phyloP scores from a whole-genome alignment of 352 stramenopile species.

The Phytophthora europaea region DNA sequence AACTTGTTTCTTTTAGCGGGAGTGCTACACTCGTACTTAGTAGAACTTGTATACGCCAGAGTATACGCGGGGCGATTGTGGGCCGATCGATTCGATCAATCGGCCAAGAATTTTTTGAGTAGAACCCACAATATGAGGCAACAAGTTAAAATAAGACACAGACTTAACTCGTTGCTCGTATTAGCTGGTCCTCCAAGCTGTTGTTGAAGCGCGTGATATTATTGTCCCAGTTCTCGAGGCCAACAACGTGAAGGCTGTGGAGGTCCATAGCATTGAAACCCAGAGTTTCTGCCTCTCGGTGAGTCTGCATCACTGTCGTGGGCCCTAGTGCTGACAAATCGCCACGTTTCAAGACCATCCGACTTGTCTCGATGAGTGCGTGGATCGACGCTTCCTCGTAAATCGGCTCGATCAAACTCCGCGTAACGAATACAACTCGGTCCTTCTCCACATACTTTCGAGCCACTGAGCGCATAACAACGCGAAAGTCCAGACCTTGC shows the following conservation, averaged over 20 bases:
- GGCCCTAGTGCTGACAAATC: slow-evolving; percentile 20
- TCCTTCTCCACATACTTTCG: slow-evolving; percentile 14
- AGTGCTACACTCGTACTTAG: too few species aligned
- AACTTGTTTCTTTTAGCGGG: too few species aligned
- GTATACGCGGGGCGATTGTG: too few species aligned
- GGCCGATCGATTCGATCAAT: too few species aligned
- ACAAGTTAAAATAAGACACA: too few species aligned
- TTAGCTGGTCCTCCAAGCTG: not conserved
- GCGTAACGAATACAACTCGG: slow-evolving; percentile 22
- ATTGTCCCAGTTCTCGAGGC: slow-evolving; percentile 18
- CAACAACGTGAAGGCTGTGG: slow-evolving; percentile 9
- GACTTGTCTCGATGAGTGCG: slow-evolving; percentile 24
- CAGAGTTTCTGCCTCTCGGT: slow-evolving; percentile 14
- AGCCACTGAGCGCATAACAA: slow-evolving; percentile 18
- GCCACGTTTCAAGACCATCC: slow-evolving; percentile 28
- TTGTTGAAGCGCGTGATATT: not conserved
- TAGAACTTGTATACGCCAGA: too few species aligned
- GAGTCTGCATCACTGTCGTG: slow-evolving; percentile 33
- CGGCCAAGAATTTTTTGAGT: too few species aligned
- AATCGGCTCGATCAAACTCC: slow-evolving; percentile 30
- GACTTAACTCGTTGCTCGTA: not conserved
- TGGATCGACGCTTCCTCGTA: slow-evolving; percentile 1
- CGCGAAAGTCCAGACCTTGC: slow-evolving; percentile 9
- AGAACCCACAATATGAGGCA: too few species aligned
- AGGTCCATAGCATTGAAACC: not conserved